These are phyloP conservation scores for Diaporthe helianthi DNA, from an alignment of 2,329 filamentous ascomycete genomes.

Conservation along the genomic window DNA sequence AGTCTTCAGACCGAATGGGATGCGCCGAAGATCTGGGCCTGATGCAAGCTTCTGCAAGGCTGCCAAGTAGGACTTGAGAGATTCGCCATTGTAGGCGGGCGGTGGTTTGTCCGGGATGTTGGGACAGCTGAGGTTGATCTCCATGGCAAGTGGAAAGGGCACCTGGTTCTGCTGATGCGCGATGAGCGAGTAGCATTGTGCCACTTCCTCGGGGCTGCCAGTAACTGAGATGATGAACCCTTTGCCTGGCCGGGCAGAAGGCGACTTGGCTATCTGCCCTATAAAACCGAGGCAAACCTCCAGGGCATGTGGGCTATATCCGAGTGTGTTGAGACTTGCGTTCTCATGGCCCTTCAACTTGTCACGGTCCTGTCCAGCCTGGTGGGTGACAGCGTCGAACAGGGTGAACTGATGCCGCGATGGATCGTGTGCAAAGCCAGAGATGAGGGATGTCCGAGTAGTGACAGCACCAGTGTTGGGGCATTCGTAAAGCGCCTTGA, in stretches of 20 bases:
- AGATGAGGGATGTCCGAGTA: slow-evolving; percentile 71
- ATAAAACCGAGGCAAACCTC: slow-evolving; percentile 65
- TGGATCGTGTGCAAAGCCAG: slow-evolving; percentile 69
- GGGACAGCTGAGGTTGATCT: slow-evolving; percentile 80
- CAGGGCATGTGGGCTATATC: slow-evolving; percentile 73
- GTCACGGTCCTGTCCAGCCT: slow-evolving; percentile 34
- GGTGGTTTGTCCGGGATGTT: slow-evolving; percentile 75
- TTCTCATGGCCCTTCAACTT: slow-evolving; percentile 38
- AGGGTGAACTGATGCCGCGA: slow-evolving; percentile 70
- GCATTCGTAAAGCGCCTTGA: slow-evolving; percentile 66
- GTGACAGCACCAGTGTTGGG: slow-evolving; percentile 76
- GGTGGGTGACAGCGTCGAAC: slow-evolving; percentile 54
- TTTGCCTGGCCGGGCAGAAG: slow-evolving; percentile 49
- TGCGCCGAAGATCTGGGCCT: slow-evolving; percentile 29
- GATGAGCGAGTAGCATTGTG: slow-evolving; percentile 61
- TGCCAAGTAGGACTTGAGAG: slow-evolving; percentile 62
- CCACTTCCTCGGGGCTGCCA: slow-evolving; percentile 64
- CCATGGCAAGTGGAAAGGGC: slow-evolving; percentile 67
- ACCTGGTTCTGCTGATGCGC: slow-evolving; percentile 46
- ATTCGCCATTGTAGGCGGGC: slow-evolving; percentile 68
- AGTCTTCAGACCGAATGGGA: slow-evolving; percentile 71
- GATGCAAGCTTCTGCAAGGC: slow-evolving; percentile 44
- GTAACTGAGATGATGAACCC: slow-evolving; percentile 76
- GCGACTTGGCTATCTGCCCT: slow-evolving; percentile 49
- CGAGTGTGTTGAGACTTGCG: slow-evolving; percentile 72